phyloP scores from a whole-genome alignment of 2,329 filamentous ascomycete species.

The Hypoxylon sp. region DNA sequence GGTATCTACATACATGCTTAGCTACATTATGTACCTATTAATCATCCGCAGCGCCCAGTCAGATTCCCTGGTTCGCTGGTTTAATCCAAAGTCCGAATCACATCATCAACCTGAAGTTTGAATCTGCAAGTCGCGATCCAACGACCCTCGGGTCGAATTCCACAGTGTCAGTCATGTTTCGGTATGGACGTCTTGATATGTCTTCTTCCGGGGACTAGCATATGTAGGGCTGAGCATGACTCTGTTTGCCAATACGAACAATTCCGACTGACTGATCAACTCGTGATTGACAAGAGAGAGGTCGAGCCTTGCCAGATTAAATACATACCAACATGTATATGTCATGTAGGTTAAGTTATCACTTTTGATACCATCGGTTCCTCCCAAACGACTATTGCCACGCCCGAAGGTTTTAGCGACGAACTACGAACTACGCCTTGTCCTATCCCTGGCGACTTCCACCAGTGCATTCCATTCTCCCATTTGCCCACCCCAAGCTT shows the following conservation, averaged over 20 bases:
- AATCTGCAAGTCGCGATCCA: slow-evolving; percentile 31
- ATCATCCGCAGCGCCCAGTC: slow-evolving; percentile 30
- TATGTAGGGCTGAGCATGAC: slow-evolving; percentile 38
- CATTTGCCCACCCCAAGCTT: slow-evolving; percentile 25
- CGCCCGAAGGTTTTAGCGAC: slow-evolving; percentile 29
- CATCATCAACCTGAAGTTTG: slow-evolving; percentile 32
- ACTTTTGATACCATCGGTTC: slow-evolving; percentile 5
- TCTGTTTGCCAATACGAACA: slow-evolving; percentile 29
- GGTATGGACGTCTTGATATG: slow-evolving; percentile 2
- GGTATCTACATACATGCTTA: no score
- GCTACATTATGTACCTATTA: slow-evolving; percentile 21
- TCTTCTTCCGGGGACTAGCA: slow-evolving; percentile 14
- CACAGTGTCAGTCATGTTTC: slow-evolving; percentile 27
- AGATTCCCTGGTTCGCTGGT: slow-evolving; percentile 30
- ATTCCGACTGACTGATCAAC: slow-evolving; percentile 18
- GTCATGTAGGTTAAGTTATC: no score
- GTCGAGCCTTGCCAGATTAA: slow-evolving; percentile 26
- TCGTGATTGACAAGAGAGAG: slow-evolving; percentile 19
- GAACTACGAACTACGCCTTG: slow-evolving; percentile 26
- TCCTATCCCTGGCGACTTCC: slow-evolving; percentile 10
- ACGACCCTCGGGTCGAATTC: slow-evolving; percentile 18
- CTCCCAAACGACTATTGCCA: slow-evolving; percentile 28
- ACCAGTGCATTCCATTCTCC: slow-evolving; percentile 9
- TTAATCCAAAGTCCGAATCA: slow-evolving; percentile 39
- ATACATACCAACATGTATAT: no score